Evolutionary conservation across 345 rosid species (phyloP), one percentile per base, ranked within the genome.

Genomic region (Ricinus communis): DNA sequence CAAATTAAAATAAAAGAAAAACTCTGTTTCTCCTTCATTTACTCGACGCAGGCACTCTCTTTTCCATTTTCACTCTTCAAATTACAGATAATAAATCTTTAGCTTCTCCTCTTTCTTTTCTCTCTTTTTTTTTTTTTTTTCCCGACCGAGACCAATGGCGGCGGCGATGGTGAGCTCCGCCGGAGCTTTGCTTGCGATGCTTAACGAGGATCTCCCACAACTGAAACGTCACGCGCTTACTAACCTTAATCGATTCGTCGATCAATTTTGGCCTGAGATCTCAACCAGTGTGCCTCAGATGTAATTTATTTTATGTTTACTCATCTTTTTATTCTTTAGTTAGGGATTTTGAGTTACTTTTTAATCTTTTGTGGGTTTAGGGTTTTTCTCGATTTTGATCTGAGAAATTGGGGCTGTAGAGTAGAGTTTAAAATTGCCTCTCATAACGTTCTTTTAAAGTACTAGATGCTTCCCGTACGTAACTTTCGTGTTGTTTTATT

Each of bases 241-340:
- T 28, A 83, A 88, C 79, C 97, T 96, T 79, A 96, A 91, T 71
- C 87, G 82, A 80, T 88, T 82, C 53, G 98, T 96, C 13, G 97
- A 96, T 77, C 92, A 67, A 65, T 91, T 88, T 84, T 96, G 99
- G 98, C 99, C 98, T 0, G 99, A 96, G 93, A 96, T 96, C 85
- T 96, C 99, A 54, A 96, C 99, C 50, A 93, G 96, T 80, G 96
- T 96, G 24, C 94, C 99, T 24, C 85, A 91, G 54, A 93, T 96
- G 99, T 96, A 87, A 64, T 28, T 24, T 38, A 43, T 8, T 59
- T 16, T 53, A 52, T 21, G 19, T 55, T 21, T 25, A 61, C 45
- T 73, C 24, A n/a, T n/a, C 57, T 9, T 55, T 56, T 60, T 11
- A 6, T 2, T 36, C n/a, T 38, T 6, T 38, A 7, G 47, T 69